phyloP scores from a whole-genome alignment of 2,329 filamentous ascomycete genomes.

The Chalaropsis ovoidea region DNA sequence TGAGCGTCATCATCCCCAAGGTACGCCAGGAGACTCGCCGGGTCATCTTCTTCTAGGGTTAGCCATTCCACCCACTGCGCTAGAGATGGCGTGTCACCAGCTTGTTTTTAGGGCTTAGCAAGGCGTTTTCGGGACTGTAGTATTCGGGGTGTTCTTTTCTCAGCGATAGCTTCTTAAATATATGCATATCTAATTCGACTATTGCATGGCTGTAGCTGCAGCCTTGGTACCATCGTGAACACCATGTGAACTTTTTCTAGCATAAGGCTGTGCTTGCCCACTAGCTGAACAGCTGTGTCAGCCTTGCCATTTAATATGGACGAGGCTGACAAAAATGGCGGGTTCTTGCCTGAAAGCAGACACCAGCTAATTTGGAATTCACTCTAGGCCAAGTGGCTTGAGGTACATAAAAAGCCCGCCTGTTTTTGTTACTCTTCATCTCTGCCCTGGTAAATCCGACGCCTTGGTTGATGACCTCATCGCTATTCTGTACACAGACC shows the following conservation, averaged over 20 bases:
- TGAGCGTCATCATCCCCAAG: conserved; percentile 56
- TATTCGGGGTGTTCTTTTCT: not conserved
- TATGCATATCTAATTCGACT: not conserved
- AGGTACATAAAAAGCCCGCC: not conserved
- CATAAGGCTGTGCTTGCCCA: not conserved
- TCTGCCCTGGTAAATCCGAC: too few relatives aligned
- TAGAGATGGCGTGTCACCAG: not conserved
- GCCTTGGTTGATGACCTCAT: not conserved
- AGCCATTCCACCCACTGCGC: not conserved
- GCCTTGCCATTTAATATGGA: not conserved
- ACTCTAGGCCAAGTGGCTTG: not conserved
- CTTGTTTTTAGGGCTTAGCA: not conserved
- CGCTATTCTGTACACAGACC: not conserved
- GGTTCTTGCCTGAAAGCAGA: not conserved
- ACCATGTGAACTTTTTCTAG: too few relatives aligned
- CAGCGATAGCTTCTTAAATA: not conserved
- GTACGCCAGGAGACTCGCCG: conserved; percentile 18
- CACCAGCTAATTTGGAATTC: not conserved
- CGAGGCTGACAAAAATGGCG: not conserved
- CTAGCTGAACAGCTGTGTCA: not conserved
- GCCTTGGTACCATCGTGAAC: too few relatives aligned
- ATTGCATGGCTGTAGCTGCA: not conserved
- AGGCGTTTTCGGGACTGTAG: not conserved
- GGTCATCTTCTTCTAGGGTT: conserved; percentile 26
- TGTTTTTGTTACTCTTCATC: not conserved